Evolutionary conservation across 2,329 filamentous ascomycete species (phyloP).

Genomic region (Cladosporium sp.): DNA sequence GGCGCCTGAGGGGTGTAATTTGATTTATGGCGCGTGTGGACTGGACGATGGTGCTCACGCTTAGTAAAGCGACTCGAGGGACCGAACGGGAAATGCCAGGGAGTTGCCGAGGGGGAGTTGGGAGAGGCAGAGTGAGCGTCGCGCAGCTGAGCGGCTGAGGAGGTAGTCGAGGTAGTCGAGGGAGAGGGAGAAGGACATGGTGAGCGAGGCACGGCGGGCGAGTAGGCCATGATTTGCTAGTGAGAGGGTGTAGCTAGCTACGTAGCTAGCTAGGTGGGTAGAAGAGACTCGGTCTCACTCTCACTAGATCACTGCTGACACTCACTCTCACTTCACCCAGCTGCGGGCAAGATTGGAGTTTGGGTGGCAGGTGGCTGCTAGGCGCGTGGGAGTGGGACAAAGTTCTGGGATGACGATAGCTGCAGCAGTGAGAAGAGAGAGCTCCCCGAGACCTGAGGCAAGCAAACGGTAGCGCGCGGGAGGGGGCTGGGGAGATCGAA

Average conservation of each 20-base stretch:
- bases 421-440: background rate
- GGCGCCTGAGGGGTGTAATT: slow-evolving; percentile 23
- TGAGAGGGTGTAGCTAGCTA: background rate
- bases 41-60: slow-evolving; percentile 18
- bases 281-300: too few relatives aligned
- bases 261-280: too few relatives aligned
- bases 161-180: background rate
- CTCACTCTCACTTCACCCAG: too few relatives aligned
- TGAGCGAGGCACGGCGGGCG: slow-evolving; percentile 11
- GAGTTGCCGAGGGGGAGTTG: slow-evolving; percentile 7
- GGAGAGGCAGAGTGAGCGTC: background rate
- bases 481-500: background rate
- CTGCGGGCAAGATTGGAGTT: too few relatives aligned
- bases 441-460: background rate
- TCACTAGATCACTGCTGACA: too few relatives aligned
- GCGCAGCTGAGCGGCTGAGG: background rate
- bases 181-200: slow-evolving; percentile 15
- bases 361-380: too few relatives aligned
- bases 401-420: background rate
- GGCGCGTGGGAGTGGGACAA: background rate
- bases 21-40: slow-evolving; percentile 6
- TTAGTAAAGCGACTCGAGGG: slow-evolving; percentile 29
- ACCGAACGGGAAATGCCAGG: slow-evolving; percentile 28
- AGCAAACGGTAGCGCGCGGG: background rate
- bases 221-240: background rate